A percentile compares a stretch with the other conserved stretches of the same genome.
phyloP scores from a whole-genome alignment of 208 protist species.

The Acanthamoeba castellanii region DNA sequence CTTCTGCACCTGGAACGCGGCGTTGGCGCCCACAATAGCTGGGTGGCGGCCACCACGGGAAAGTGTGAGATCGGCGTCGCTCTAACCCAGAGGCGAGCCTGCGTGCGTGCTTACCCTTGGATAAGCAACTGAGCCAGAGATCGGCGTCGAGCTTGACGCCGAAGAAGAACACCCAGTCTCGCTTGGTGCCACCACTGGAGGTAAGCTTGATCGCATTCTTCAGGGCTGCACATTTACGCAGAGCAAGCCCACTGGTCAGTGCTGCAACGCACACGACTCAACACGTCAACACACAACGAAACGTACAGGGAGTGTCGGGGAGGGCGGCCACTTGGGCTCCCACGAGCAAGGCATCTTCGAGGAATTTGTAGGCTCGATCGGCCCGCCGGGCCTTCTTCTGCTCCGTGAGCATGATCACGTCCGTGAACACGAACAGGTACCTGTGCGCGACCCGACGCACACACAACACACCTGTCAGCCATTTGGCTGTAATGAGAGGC shows the following conservation, averaged over 20 bases:
- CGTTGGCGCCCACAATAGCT: not conserved
- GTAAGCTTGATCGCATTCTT: conserved; percentile 33
- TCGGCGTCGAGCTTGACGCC: conserved; percentile 3
- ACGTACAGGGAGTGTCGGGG: not conserved
- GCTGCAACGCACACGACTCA: too few species aligned
- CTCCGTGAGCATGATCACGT: conserved; percentile 10
- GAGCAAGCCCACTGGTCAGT: not conserved
- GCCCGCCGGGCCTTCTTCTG: conserved; percentile 5
- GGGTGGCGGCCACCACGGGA: not conserved
- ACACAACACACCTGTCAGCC: not conserved
- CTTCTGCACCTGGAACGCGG: not conserved
- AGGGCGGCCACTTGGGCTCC: not conserved
- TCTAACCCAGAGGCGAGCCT: not conserved
- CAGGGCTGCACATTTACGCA: not conserved
- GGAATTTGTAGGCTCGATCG: conserved; percentile 9
- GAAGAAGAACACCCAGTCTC: not conserved
- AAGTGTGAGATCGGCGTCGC: not conserved
- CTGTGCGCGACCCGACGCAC: not conserved
- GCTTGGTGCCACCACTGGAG: not conserved
- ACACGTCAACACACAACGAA: not conserved
- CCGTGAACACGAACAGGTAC: conserved; percentile 29
- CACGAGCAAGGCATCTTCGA: not conserved
- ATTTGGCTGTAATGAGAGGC: not conserved
- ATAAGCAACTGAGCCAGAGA: not conserved
- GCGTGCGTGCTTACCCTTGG: not conserved